Base-by-base conservation (phyloP, 2,329 filamentous ascomycete species). In the Chrysoporthe austroafricana region DNA sequence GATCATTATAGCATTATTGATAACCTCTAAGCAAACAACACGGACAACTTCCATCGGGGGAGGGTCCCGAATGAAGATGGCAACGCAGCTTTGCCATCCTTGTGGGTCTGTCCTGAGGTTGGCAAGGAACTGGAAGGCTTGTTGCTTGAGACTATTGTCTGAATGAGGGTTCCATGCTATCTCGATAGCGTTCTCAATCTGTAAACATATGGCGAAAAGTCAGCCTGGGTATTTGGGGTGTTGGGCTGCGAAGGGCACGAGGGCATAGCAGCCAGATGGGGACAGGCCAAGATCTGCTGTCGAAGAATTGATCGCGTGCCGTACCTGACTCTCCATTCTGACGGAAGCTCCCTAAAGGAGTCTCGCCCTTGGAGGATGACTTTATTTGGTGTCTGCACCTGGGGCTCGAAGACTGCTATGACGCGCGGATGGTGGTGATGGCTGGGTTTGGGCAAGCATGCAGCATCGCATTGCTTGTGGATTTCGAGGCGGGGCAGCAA, bases 131-230 rank as follows among this genome's bases (percentile, higher is more conserved):
- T 93, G 88, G 78, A 92, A 91, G 72, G 95, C 94, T 83, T 97
- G 94, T 69, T 83, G 81, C 81, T 95, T 94, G 76, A 96, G 85
- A 72, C 84, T 81, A 75, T 87, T 89, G 79, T 94, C 89, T 74
- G 93, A 91, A 74, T 86, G 82, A 69, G 93, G 92, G 80, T 95
- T 90, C 83, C 90, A 96, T 80, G 93, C 93, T 82, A 98, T 96
- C 80, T 96, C 89, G 82, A 98, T 96, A 80, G 96, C 96, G 83
- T 93, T 95, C 82, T 96, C 92, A 79, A 97, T 90, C 93, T 97
- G 76, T 18, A 62, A n/a, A 57, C 32, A 26, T 1, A 39, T 8
- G 36, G n/a, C n/a, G 32, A 32, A 16, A 60, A 34, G 59, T 69
- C 64, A 68, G 50, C 43, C 9, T 39, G n/a, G 46, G 44, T 36